Conservation (phyloP, 2,329 filamentous ascomycete genomes). For the Onygenales sp. region DNA sequence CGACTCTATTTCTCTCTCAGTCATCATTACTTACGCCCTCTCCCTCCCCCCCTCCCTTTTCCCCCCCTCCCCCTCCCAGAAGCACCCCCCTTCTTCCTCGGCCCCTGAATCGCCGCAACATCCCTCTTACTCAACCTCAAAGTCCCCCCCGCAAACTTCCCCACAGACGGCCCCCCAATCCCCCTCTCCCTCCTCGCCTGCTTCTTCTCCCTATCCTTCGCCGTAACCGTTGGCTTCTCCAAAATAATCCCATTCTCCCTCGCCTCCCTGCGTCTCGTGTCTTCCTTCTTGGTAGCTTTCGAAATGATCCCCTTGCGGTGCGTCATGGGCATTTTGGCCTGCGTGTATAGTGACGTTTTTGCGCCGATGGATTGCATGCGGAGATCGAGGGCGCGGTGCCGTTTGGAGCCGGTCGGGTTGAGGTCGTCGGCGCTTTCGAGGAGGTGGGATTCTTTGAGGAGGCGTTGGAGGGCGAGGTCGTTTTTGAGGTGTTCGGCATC, state of each 20-base stretch:
- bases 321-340: slow-evolving; percentile 81
- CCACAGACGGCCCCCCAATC: slow-evolving; percentile 69
- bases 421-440: slow-evolving; percentile 88
- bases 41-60: neutral
- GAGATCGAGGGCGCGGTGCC: slow-evolving; percentile 74
- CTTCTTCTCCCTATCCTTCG: slow-evolving; percentile 24
- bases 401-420: slow-evolving; percentile 57
- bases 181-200: slow-evolving; percentile 46
- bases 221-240: slow-evolving; percentile 43
- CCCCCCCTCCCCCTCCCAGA: slow-evolving; percentile 13
- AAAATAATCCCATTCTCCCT: slow-evolving; percentile 84
- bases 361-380: slow-evolving; percentile 72
- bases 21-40: neutral
- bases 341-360: slow-evolving; percentile 63
- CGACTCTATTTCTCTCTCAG: no score
- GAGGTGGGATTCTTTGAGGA: slow-evolving; percentile 86
- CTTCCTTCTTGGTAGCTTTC: slow-evolving; percentile 57
- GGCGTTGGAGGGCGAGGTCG: slow-evolving; percentile 82
- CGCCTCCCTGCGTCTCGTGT: slow-evolving; percentile 65
- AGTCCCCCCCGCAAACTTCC: slow-evolving; percentile 69
- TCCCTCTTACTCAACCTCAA: slow-evolving; percentile 70
- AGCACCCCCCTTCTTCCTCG: slow-evolving; percentile 24
- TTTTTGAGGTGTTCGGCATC: slow-evolving; percentile 60
- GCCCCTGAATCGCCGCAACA: slow-evolving; percentile 58
- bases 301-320: slow-evolving; percentile 75